Evolutionary conservation across 106 monocot species (phyloP).

Genomic region (Allium fistulosum): DNA sequence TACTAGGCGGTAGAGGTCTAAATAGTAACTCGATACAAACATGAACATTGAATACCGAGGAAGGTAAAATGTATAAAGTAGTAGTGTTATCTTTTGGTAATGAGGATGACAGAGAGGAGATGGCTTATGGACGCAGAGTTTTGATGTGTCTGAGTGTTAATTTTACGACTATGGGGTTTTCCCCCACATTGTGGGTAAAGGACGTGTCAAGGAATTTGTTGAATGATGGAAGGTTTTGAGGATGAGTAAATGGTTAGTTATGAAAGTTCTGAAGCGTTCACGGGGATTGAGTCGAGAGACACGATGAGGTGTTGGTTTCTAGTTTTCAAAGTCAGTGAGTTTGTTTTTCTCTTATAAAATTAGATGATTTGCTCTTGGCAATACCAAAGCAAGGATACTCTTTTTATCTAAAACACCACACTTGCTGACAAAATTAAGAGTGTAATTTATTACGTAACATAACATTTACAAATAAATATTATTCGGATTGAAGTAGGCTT

Average conservation of each 20-base stretch:
- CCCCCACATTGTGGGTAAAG: not conserved
- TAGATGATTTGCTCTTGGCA: too few species aligned
- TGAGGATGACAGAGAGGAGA: slow-evolving; percentile 11
- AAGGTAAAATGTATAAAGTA: not conserved
- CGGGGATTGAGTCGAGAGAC: not conserved
- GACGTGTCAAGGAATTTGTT: not conserved
- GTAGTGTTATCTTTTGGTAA: slow-evolving; percentile 2
- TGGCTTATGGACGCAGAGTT: slow-evolving; percentile 1
- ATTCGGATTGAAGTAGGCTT: too few species aligned
- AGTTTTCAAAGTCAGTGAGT: not conserved
- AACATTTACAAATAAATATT: too few species aligned
- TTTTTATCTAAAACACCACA: too few species aligned
- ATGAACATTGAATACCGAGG: not conserved
- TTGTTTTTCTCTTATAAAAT: too few species aligned
- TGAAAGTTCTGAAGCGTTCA: not conserved
- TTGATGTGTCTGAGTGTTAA: slow-evolving; percentile 3
- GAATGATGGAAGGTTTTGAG: not conserved
- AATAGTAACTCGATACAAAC: not conserved
- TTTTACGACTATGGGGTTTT: slow-evolving; percentile 5
- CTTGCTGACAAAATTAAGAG: too few species aligned
- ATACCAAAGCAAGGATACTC: too few species aligned
- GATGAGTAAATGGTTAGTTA: not conserved
- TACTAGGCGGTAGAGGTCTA: slow-evolving; percentile 1
- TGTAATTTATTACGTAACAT: too few species aligned
- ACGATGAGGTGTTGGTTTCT: not conserved